Evolutionary conservation across 495 filamentous ascomycete species (phyloP).

Genomic region (Penicillium cinerascens): DNA sequence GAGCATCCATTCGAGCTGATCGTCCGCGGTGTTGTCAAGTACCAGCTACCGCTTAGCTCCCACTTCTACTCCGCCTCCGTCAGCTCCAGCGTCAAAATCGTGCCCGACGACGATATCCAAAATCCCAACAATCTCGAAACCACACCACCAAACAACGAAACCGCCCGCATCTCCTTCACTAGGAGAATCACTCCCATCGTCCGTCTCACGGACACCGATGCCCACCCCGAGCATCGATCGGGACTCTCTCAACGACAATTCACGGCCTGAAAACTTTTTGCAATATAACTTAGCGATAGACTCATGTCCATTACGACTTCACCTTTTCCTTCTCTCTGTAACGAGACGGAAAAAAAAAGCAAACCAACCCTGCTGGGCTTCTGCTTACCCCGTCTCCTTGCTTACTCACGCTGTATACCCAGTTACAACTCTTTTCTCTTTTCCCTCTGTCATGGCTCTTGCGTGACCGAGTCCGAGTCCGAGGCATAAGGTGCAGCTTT

Average conservation of each 20-base stretch:
- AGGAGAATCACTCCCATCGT: slow-evolving; percentile 1
- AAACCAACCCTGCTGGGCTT: neutral
- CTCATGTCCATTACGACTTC: slow-evolving; percentile 26
- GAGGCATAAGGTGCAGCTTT: neutral
- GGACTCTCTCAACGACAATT: slow-evolving; percentile 25
- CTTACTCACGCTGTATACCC: slow-evolving; percentile 22
- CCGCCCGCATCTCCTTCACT: slow-evolving; percentile 19
- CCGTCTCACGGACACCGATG: slow-evolving; percentile 10
- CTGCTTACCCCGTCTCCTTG: slow-evolving; percentile 2
- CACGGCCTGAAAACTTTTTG: slow-evolving; percentile 21
- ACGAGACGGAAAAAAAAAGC: slow-evolving; percentile 14
- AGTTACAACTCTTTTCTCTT: slow-evolving; percentile 11
- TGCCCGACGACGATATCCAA: slow-evolving; percentile 42
- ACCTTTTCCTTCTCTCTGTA: slow-evolving; percentile 14
- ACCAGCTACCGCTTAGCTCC: slow-evolving; percentile 78
- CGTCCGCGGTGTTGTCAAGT: slow-evolving; percentile 83
- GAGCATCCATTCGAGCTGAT: slow-evolving; percentile 90
- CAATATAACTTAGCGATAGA: slow-evolving; percentile 26
- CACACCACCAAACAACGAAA: slow-evolving; percentile 25
- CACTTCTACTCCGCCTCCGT: slow-evolving; percentile 55
- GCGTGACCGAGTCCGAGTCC: neutral
- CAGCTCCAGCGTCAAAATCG: slow-evolving; percentile 48
- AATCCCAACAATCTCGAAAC: slow-evolving; percentile 15
- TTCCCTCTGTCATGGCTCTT: neutral
- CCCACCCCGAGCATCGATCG: slow-evolving; percentile 1